Evolutionary conservation across 208 protist genomes (phyloP).

Genomic region (Acanthamoeba sp.): DNA sequence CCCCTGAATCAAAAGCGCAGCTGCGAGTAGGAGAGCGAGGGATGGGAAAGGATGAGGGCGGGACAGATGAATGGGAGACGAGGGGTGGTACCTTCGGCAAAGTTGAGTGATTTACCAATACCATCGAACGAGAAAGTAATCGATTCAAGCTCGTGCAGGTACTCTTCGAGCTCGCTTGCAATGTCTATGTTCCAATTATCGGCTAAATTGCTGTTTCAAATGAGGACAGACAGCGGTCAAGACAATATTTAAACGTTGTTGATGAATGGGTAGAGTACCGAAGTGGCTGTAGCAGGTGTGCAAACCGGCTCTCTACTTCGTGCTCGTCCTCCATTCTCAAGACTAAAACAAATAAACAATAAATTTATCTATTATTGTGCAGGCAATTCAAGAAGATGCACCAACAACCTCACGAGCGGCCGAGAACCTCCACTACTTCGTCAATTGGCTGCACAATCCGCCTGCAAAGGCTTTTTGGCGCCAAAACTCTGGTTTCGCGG

Average conservation of each 20-base stretch:
- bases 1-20: slow-evolving; percentile 89
- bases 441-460: too few relatives aligned
- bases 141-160: slow-evolving; percentile 85
- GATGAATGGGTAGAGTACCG: slow-evolving; percentile 1
- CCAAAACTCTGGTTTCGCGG: too few relatives aligned
- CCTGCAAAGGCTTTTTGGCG: too few relatives aligned
- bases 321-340: slow-evolving; percentile 44
- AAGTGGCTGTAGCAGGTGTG: slow-evolving; percentile 65
- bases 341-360: neutral
- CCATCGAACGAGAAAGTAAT: slow-evolving; percentile 86
- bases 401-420: too few relatives aligned
- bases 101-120: slow-evolving; percentile 82
- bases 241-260: neutral
- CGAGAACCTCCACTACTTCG: too few relatives aligned
- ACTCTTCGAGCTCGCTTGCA: slow-evolving; percentile 88
- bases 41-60: too few relatives aligned
- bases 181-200: slow-evolving; percentile 91
- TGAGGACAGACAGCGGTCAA: neutral
- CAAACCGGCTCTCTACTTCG: slow-evolving; percentile 57
- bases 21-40: slow-evolving; percentile 23
- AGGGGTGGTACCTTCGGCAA: slow-evolving; percentile 84
- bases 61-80: neutral
- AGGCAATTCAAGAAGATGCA: neutral
- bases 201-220: slow-evolving; percentile 86
- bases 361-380: too few relatives aligned